Conservation (phyloP, 257 asterid species). For the Plantago ovata region DNA sequence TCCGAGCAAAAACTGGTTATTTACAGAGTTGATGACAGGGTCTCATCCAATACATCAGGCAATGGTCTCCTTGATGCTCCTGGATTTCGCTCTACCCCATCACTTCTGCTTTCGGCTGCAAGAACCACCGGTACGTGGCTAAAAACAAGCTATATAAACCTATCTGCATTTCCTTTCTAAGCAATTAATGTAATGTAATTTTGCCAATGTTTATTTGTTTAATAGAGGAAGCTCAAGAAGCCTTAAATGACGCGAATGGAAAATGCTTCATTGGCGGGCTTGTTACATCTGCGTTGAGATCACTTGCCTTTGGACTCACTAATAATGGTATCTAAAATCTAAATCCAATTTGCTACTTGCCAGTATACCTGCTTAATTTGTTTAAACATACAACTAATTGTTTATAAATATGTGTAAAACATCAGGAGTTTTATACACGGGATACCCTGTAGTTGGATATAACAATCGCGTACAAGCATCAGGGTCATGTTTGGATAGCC, state of each 20-base stretch:
- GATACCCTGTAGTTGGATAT: conserved; percentile 51
- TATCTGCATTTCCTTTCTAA: too few relatives aligned
- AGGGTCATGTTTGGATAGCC: conserved; percentile 55
- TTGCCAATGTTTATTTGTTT: not conserved
- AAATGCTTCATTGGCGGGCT: conserved; percentile 40
- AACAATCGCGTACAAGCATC: conserved; percentile 57
- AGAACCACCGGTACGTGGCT: conserved; percentile 43
- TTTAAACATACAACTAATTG: not conserved
- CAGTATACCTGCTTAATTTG: too few relatives aligned
- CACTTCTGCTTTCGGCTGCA: conserved; percentile 20
- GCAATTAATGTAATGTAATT: too few relatives aligned
- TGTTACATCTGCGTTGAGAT: conserved; percentile 26
- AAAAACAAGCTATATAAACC: too few relatives aligned
- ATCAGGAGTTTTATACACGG: conserved; percentile 38
- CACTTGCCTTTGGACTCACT: conserved; percentile 37
- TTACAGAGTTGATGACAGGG: conserved; percentile 46
- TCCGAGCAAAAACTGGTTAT: conserved; percentile 48
- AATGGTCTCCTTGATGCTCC: conserved; percentile 34
- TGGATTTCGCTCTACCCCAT: conserved; percentile 40
- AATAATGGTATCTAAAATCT: conserved; percentile 36
- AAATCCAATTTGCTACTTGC: not conserved
- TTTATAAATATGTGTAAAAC: not conserved
- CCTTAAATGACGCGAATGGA: conserved; percentile 37
- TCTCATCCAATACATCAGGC: conserved; percentile 31
- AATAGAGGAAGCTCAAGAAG: conserved; percentile 56